Base-by-base conservation (phyloP, 371 early-diverging fungal genomes). In the Nematocida ausubeli region DNA sequence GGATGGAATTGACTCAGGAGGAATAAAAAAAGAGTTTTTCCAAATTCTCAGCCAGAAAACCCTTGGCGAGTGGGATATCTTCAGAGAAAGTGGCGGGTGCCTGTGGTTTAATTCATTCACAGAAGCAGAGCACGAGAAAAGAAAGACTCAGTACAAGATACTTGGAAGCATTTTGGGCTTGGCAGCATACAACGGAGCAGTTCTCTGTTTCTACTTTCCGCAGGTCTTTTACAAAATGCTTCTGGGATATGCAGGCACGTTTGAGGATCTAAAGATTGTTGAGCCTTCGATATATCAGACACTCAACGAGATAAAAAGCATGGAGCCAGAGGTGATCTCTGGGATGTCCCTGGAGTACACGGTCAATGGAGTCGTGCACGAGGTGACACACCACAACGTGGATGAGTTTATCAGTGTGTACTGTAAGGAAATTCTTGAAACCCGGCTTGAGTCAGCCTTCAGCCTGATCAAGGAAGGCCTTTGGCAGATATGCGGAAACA, bases 381-480 rank as follows among this genome's bases (percentile, higher is more conserved):
- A 86, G 35, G 90, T 91, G 5, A 89, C 89, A 2, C 86, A 85
- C 64, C 85, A 84, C 67, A 91, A 90, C 81, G 85, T 89, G 35
- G 78, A 80, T 24, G 73, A 70, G 86, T 93, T 84, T 88, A 90
- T 82, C 88, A 90, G 83, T 87, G 82, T 92, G 44, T 93, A 93
- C 81, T 90, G 90, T 69, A 87, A 88, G 34, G 90, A 91, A 80
- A 90, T 95, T 62, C 88, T 90, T 32, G 86, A 89, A 12, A 57
- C 16, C 16, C 42, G 73, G 9, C 24, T 55, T 12, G 66, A 52
- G 22, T 94, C 91, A 75, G 92, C 94, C 83, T 65, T 79, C 28
- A 84, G 89, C 24, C 91, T 92, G 3, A 93, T 95, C 81, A 88
- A 88, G 83, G 89, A 90, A 62, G 96, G 96, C 0, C 93, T 97